These are phyloP conservation scores for Acanthamoeba healyi DNA, from an alignment of 208 protist species.

Conservation along the genomic window DNA sequence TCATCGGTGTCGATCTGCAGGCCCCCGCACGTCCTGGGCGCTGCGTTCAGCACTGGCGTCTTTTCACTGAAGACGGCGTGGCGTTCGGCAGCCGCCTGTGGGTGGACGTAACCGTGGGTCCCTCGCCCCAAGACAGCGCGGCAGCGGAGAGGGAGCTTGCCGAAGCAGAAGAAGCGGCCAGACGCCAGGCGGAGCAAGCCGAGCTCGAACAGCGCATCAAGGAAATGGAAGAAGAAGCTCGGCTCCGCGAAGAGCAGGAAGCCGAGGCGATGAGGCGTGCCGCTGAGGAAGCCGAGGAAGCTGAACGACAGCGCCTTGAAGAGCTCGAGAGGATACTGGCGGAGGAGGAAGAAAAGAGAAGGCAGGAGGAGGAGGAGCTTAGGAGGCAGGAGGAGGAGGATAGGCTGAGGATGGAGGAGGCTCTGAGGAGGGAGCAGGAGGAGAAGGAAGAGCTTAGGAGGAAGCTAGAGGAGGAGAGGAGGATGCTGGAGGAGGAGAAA, in stretches of 20 bases:
- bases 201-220: too few species aligned
- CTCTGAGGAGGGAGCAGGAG: not conserved
- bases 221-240: too few species aligned
- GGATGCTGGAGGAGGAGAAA: not conserved
- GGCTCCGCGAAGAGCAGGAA: too few species aligned
- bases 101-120: not conserved
- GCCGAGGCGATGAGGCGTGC: not conserved
- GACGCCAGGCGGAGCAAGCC: too few species aligned
- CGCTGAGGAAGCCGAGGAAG: not conserved
- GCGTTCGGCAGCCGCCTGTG: constrained; percentile 4
- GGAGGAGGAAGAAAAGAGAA: not conserved
- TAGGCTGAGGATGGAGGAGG: not conserved
- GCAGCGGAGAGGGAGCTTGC: not conserved
- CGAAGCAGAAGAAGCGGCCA: too few species aligned
- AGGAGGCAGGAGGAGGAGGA: not conserved
- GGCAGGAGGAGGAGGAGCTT: too few species aligned
- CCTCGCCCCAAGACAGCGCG: not conserved
- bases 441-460: not conserved
- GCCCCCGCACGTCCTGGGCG: not conserved
- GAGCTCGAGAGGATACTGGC: not conserved
- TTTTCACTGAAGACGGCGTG: not conserved
- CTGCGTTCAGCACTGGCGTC: constrained; percentile 11
- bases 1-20: not conserved
- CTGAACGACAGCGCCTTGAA: not conserved
- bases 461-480: not conserved